phyloP scores from a whole-genome alignment of 2,329 filamentous ascomycete genomes.

The Calycina herbarum region DNA sequence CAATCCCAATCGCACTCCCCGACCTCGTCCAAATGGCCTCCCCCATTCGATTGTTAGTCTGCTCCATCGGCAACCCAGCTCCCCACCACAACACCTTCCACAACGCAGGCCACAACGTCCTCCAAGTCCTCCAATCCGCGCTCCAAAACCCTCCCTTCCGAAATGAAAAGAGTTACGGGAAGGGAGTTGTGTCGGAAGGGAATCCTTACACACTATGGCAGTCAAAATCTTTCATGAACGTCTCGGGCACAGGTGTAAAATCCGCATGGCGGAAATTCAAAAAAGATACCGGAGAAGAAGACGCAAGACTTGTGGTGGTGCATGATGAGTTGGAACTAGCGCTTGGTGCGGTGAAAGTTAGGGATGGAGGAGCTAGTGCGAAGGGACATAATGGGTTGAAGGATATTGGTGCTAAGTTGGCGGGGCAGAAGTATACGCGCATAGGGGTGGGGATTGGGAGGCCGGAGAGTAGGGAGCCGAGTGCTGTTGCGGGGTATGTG shows the following conservation, averaged over 20 bases:
- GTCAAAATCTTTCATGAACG: slow-evolving; percentile 80
- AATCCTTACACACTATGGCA: slow-evolving; percentile 68
- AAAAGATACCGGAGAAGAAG: slow-evolving; percentile 39
- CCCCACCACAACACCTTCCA: slow-evolving; percentile 78
- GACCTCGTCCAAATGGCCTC: slow-evolving; percentile 23
- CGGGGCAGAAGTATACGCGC: slow-evolving; percentile 48
- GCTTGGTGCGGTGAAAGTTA: slow-evolving; percentile 66
- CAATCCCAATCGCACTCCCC: slow-evolving; percentile 5
- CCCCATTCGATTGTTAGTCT: slow-evolving; percentile 64
- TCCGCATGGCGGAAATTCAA: slow-evolving; percentile 63
- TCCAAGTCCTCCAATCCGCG: slow-evolving; percentile 53
- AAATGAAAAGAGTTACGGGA: slow-evolving; percentile 47
- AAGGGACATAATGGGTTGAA: slow-evolving; percentile 76
- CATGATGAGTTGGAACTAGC: slow-evolving; percentile 84
- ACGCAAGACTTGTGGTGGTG: slow-evolving; percentile 67
- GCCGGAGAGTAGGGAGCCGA: slow-evolving; percentile 65
- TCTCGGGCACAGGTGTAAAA: slow-evolving; percentile 70
- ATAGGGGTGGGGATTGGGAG: slow-evolving; percentile 88
- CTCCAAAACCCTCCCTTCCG: slow-evolving; percentile 48
- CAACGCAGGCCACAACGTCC: slow-evolving; percentile 79
- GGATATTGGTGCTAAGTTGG: slow-evolving; percentile 58
- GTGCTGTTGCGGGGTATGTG: slow-evolving; percentile 75
- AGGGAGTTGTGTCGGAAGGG: slow-evolving; percentile 49
- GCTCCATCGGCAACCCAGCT: slow-evolving; percentile 84
- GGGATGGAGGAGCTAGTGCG: slow-evolving; percentile 62